These are phyloP conservation scores for Salix suchowensis DNA, from an alignment of 345 rosid species.

Conservation along the genomic window DNA sequence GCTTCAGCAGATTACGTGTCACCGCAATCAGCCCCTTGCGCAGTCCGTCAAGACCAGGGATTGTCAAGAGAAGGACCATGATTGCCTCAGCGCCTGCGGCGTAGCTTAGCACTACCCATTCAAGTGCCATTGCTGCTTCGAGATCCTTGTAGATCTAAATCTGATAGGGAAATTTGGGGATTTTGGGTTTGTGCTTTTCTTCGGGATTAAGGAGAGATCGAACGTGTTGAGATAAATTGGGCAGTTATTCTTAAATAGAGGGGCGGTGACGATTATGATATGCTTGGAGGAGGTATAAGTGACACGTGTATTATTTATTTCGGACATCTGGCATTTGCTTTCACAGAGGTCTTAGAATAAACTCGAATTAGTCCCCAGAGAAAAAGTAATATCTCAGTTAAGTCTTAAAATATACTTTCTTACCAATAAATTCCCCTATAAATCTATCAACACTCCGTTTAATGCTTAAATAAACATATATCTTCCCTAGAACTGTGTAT, in stretches of 20 bases:
- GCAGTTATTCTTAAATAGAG: no score
- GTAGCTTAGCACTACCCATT: slow-evolving; percentile 32
- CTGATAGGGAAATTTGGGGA: background rate
- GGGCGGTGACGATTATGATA: no score
- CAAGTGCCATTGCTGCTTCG: slow-evolving; percentile 19
- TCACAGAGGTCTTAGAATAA: background rate
- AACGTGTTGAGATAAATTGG: no score
- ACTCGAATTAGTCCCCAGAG: background rate
- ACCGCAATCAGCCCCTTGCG: slow-evolving; percentile 26
- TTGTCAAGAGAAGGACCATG: slow-evolving; percentile 32
- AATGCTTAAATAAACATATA: background rate
- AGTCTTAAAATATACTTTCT: no score
- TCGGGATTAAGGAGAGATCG: background rate
- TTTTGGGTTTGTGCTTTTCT: background rate
- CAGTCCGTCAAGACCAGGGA: slow-evolving; percentile 32
- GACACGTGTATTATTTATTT: background rate
- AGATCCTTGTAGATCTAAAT: slow-evolving; percentile 8
- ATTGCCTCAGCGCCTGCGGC: slow-evolving; percentile 34
- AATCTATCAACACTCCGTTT: background rate
- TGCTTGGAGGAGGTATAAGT: background rate
- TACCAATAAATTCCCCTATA: no score
- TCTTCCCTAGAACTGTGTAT: background rate
- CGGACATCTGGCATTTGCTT: background rate
- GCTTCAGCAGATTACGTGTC: slow-evolving; percentile 34
- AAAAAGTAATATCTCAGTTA: no score